Evolutionary conservation across 495 filamentous ascomycete genomes (phyloP), one percentile per base, ranked within the genome.

Genomic region (Hypoxylon rickii): DNA sequence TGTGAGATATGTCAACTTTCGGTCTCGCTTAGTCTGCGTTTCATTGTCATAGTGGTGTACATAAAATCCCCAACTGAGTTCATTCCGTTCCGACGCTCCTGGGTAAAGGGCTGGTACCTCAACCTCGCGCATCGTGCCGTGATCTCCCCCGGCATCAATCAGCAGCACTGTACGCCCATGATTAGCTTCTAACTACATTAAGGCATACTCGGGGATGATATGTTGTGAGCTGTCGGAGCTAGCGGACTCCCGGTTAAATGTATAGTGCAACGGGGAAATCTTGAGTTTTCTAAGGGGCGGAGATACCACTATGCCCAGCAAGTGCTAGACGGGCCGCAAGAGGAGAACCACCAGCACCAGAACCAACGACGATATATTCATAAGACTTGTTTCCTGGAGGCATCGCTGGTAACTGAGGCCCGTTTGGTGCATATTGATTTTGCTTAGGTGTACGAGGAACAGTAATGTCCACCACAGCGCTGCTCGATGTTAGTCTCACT

Each of bases 351-450:
- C 85, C 83, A 3, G 85, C 76, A 11, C 85, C 85, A 31, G 78
- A 82, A n/a, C 85, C 85, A 2, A 87, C 78, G 7, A 87, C 73
- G 26, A 87, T 73, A 63, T 86, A 87, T 39, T 87, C 85, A 62
- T 86, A 86, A 10, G 58, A 46, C 26, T 58, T 47, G 5, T 64
- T 55, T 11, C 7, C 21, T 2, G 49, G 55, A 32, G 43, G 55
- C 11, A 11, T 44, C 11, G 55, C 48, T 21, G 29, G 7, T 13
- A 59, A 37, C 13, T 59, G 48, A 32, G 55, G 55, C 11, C 55
- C 49, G 34, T 45, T 59, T 8, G 55, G 55, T 33, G 48, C 43
- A 31, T 48, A 48, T 36, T 53, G n/a, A n/a, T 59, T 59, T 21
- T 53, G 55, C 20, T 40, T 7, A 34, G 45, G 57, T 7, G 41